Conservation (phyloP, 257 asterid genomes). For the Solanum pinnatisectum region DNA sequence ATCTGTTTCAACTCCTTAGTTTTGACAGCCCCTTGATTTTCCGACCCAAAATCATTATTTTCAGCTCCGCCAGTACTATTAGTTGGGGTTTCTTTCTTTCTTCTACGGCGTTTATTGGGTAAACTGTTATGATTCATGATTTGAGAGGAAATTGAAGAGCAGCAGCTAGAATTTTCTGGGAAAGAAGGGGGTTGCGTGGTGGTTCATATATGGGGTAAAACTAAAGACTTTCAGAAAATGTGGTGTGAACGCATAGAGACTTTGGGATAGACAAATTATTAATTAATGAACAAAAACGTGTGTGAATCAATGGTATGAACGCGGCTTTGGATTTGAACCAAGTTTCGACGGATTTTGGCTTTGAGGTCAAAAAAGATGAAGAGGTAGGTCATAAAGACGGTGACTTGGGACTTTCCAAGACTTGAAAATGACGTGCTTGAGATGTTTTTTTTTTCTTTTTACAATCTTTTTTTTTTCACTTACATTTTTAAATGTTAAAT, state of each 20-base stretch:
- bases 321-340: conserved; percentile 22
- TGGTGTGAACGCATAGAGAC: conserved; percentile 33
- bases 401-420: conserved; percentile 2
- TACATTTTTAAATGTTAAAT: too few relatives aligned
- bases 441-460: too few relatives aligned
- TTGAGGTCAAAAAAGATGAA: neutral
- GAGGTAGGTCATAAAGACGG: conserved; percentile 15
- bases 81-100: conserved; percentile 4
- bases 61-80: neutral
- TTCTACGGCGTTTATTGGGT: conserved; percentile 33
- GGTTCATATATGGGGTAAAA: conserved; percentile 7
- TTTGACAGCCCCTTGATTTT: conserved; percentile 41
- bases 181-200: neutral
- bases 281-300: conserved; percentile 9
- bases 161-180: neutral
- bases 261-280: neutral
- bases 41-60: conserved; percentile 4
- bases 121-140: conserved; percentile 38
- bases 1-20: conserved; percentile 73
- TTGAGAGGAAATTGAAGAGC: neutral
- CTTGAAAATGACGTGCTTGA: conserved; percentile 6
- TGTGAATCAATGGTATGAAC: conserved; percentile 50
- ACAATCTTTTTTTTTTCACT: too few relatives aligned
- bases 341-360: conserved; percentile 10
- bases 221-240: conserved; percentile 34